Conservation (phyloP, 106 monocot genomes). For the Posidonia australis region DNA sequence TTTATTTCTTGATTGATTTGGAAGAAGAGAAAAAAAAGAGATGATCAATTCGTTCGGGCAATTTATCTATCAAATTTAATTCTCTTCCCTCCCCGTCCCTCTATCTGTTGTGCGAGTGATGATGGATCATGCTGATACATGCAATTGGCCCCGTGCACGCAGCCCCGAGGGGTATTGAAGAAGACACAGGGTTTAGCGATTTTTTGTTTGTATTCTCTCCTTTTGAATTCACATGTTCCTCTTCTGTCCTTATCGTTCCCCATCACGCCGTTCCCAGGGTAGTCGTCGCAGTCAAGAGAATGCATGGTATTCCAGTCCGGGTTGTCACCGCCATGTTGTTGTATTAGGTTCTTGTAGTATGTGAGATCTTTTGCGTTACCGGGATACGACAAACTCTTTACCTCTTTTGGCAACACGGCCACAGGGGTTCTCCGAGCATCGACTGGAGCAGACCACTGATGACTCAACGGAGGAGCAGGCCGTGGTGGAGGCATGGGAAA, state of each 20-base stretch:
- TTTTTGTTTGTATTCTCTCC: slow-evolving; percentile 28
- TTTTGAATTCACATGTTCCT: not conserved
- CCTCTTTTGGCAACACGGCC: not conserved
- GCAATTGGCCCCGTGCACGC: slow-evolving; percentile 59
- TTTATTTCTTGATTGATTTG: too few relatives aligned
- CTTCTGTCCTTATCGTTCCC: not conserved
- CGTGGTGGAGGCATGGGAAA: not conserved
- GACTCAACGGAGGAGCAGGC: not conserved
- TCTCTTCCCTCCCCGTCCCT: slow-evolving; percentile 40
- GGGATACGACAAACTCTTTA: not conserved
- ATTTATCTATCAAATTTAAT: slow-evolving; percentile 48
- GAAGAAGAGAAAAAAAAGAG: too few relatives aligned
- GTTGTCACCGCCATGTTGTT: slow-evolving; percentile 61
- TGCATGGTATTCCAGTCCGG: slow-evolving; percentile 9
- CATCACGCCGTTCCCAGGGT: not conserved
- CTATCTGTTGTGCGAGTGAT: slow-evolving; percentile 9
- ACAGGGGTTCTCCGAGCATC: not conserved
- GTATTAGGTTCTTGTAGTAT: slow-evolving; percentile 60
- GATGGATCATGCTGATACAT: slow-evolving; percentile 54
- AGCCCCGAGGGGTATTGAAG: slow-evolving; percentile 73
- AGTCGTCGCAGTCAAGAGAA: slow-evolving; percentile 8
- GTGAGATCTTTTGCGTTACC: slow-evolving; percentile 23
- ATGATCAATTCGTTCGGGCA: too few relatives aligned
- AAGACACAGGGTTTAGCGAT: slow-evolving; percentile 50
- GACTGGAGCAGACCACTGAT: not conserved